These are phyloP conservation scores for Ilex paraguariensis DNA, from an alignment of 305 asterid genomes.

Conservation along the genomic window DNA sequence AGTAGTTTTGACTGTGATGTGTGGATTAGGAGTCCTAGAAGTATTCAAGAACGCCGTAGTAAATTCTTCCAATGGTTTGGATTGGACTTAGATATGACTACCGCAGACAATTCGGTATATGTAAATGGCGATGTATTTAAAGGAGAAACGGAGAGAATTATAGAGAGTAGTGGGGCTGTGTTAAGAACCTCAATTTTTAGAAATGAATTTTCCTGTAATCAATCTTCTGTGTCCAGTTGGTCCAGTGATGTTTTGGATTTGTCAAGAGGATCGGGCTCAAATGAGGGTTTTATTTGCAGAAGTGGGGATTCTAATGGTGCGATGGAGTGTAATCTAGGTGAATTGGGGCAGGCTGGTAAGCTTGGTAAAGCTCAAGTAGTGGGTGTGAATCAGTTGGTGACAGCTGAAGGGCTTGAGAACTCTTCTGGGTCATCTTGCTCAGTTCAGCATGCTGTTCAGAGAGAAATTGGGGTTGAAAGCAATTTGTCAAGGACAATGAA, in stretches of 20 bases:
- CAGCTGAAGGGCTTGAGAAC: conserved; percentile 21
- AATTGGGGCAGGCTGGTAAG: conserved; percentile 22
- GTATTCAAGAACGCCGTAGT: not conserved
- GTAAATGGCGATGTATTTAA: not conserved
- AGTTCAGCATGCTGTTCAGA: conserved; percentile 16
- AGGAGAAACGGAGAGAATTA: not conserved
- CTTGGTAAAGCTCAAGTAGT: conserved; percentile 14
- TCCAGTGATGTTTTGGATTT: conserved; percentile 28
- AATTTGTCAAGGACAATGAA: conserved; percentile 21
- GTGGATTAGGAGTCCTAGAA: conserved; percentile 1
- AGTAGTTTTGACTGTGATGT: not conserved
- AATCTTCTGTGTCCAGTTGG: conserved; percentile 30
- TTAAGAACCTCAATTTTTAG: not conserved
- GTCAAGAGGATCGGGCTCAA: conserved; percentile 18
- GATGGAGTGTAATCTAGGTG: conserved; percentile 19
- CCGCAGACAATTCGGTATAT: not conserved
- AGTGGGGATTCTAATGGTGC: conserved; percentile 22
- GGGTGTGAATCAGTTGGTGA: conserved; percentile 19
- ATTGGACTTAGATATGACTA: not conserved
- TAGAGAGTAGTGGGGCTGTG: conserved; percentile 5
- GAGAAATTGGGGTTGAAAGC: conserved; percentile 22
- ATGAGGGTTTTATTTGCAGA: conserved; percentile 20
- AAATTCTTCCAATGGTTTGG: not conserved
- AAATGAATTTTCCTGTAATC: not conserved
- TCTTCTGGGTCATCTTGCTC: conserved; percentile 21